Evolutionary conservation across 1,284 basidiomycete genomes (phyloP), one percentile per base, ranked within the genome.

Genomic region (Ustilago cynodontis): DNA sequence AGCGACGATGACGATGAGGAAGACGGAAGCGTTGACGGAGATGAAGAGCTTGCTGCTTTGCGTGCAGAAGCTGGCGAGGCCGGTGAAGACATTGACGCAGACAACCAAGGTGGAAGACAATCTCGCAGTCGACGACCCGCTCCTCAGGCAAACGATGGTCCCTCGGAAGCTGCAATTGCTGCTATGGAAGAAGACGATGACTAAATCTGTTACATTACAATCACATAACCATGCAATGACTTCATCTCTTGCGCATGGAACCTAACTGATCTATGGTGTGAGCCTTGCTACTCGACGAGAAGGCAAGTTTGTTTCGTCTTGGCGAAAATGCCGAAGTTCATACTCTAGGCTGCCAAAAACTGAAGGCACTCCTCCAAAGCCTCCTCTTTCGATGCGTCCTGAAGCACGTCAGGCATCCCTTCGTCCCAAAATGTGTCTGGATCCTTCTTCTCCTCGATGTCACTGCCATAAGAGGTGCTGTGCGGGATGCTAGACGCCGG

Each of bases 1-100:
- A 71, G 74, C 2, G 75, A 71, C 16, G 71, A 65, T 2, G 71
- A 65, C 14, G 77, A 78, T 41, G 77, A 80, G 9, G 77, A 81
- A 31, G 77, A 77, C 29, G 72, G 63, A 16, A 75, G 65, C 16
- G 75, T 81, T 13, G 81, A 81, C 39, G 79, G 59, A 24, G 81
- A 82, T 53, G 80, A 83, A 60, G 82, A 83, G 69, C 77, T 83
- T 4, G 82, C 82, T 14, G 80, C 74, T 18, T 58, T 83, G 33
- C 70, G 65, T 41, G 76, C 71, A 1, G 80, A 79, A 31, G 78
- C 78, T n/a, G 68, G 68, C 9, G 63, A 71, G 39, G 68, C 55
- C n/a, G 79, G 75, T 20, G 67, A 82, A 49, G 68, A 76, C 2
- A 66, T 71, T 37, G 69, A 73, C 13, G 45, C 51, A 47, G 66